Conservation (phyloP, 176 grass and related monocot species). For the Oryza meyeriana region DNA sequence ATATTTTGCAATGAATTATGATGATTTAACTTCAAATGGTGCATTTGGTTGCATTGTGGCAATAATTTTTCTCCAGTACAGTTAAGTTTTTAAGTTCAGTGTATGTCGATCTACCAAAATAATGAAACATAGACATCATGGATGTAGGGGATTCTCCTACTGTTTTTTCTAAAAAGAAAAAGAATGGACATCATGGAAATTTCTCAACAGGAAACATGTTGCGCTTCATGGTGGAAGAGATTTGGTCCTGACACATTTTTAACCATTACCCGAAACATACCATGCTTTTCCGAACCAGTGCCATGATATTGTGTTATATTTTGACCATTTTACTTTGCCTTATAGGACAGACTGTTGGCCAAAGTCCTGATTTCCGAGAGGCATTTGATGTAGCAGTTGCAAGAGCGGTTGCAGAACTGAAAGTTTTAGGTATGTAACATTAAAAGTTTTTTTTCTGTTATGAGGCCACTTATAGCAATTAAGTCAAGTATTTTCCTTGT, state of each 20-base stretch:
- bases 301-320: neutral
- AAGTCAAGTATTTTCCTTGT: neutral
- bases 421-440: conserved; percentile 66
- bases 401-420: conserved; percentile 88
- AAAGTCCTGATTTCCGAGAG: conserved; percentile 67
- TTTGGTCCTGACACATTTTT: neutral
- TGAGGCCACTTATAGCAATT: neutral
- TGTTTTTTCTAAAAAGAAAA: neutral
- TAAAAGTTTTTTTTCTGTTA: conserved; percentile 19
- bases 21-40: neutral
- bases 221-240: neutral
- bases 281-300: neutral
- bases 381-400: conserved; percentile 76
- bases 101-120: neutral
- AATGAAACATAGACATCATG: neutral
- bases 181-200: neutral
- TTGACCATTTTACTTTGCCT: conserved; percentile 41
- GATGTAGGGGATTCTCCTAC: neutral
- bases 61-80: neutral
- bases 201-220: neutral
- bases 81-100: neutral
- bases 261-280: neutral
- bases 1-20: neutral
- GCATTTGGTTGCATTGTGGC: neutral
- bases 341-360: conserved; percentile 92